Evolutionary conservation across 495 filamentous ascomycete genomes (phyloP).

Genomic region (Penicillium riverlandense): DNA sequence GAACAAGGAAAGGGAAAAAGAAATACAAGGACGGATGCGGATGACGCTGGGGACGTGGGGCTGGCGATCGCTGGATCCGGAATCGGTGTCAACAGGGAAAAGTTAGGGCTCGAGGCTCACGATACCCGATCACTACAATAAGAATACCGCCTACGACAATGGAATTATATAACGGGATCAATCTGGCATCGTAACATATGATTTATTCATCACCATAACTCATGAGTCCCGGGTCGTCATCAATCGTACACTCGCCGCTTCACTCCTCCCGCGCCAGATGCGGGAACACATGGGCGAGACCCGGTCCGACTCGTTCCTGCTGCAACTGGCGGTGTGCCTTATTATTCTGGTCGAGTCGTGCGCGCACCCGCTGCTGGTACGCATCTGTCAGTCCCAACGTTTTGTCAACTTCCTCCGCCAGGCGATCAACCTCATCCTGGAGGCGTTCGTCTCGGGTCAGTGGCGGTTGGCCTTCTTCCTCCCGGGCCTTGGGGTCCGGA

Average conservation of each 20-base stretch:
- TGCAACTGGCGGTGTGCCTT: slow-evolving; percentile 1
- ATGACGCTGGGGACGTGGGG: slow-evolving; percentile 25
- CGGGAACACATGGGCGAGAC: slow-evolving; percentile 38
- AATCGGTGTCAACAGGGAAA: slow-evolving; percentile 9
- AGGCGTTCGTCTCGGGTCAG: slow-evolving; percentile 48
- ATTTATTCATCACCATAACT: background rate
- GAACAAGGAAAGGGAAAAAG: slow-evolving; percentile 1
- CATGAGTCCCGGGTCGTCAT: background rate
- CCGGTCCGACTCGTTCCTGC: slow-evolving; percentile 1
- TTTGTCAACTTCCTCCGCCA: slow-evolving; percentile 47
- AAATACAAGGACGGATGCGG: background rate
- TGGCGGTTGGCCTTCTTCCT: slow-evolving; percentile 23
- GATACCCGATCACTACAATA: too few relatives aligned
- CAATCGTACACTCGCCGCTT: slow-evolving; percentile 3
- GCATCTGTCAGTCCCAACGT: slow-evolving; percentile 40
- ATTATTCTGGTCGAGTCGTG: slow-evolving; percentile 19
- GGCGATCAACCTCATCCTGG: slow-evolving; percentile 44
- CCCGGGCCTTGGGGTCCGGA: slow-evolving; percentile 24
- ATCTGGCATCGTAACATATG: background rate
- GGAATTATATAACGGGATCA: too few relatives aligned
- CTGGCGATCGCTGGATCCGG: slow-evolving; percentile 20
- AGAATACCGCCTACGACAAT: too few relatives aligned
- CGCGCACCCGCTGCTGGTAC: slow-evolving; percentile 34
- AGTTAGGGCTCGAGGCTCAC: background rate
- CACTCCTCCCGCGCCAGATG: slow-evolving; percentile 25